These are phyloP conservation scores for Linderniella brevidens DNA, from an alignment of 257 asterid species.

Conservation along the genomic window DNA sequence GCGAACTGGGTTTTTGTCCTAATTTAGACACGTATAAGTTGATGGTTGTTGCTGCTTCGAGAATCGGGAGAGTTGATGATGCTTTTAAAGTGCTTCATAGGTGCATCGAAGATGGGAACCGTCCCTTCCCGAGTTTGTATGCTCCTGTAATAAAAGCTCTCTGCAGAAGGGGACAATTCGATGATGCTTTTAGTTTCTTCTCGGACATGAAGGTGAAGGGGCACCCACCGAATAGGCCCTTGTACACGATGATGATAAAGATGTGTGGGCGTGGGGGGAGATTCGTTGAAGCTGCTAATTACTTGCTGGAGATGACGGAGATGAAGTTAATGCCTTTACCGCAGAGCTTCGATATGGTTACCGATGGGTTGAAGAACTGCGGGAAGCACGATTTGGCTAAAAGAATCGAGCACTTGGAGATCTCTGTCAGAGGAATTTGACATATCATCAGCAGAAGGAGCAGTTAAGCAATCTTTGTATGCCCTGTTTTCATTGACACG, in stretches of 20 bases:
- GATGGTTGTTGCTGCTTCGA: slow-evolving; percentile 49
- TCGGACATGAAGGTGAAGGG: slow-evolving; percentile 90
- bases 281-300: slow-evolving; percentile 86
- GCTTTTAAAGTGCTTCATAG: slow-evolving; percentile 56
- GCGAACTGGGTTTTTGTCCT: slow-evolving; percentile 55
- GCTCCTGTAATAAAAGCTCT: slow-evolving; percentile 78
- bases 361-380: slow-evolving; percentile 75
- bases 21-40: slow-evolving; percentile 51
- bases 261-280: slow-evolving; percentile 83
- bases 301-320: slow-evolving; percentile 90
- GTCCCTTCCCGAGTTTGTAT: slow-evolving; percentile 87
- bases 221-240: slow-evolving; percentile 86
- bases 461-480: too few species aligned
- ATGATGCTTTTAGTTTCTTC: slow-evolving; percentile 85
- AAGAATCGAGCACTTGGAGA: slow-evolving; percentile 66
- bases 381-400: slow-evolving; percentile 92
- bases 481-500: too few species aligned
- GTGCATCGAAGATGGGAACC: slow-evolving; percentile 72
- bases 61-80: slow-evolving; percentile 64
- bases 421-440: slow-evolving; percentile 52
- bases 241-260: slow-evolving; percentile 76
- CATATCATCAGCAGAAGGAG: background rate
- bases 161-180: slow-evolving; percentile 61
- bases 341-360: slow-evolving; percentile 74
- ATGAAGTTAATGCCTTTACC: slow-evolving; percentile 48